Evolutionary conservation across 495 filamentous ascomycete genomes (phyloP).

Genomic region (Trichocladium uniseriatum): DNA sequence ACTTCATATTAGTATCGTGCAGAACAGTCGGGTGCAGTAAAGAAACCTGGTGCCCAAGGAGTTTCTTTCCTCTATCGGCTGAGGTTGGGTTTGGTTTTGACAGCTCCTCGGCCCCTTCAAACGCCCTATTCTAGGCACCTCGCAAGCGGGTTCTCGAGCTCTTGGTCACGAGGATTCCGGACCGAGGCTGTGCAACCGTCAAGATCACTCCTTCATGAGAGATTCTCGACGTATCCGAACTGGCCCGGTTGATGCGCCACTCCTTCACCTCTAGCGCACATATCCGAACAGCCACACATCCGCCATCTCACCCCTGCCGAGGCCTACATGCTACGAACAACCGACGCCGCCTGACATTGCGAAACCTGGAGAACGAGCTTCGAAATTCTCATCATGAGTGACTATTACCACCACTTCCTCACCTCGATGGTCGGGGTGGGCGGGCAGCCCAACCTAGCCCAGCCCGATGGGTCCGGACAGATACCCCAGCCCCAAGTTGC

Average conservation of each 20-base stretch:
- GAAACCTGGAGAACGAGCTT: background rate
- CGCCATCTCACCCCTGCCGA: background rate
- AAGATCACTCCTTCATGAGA: background rate
- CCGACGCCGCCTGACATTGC: background rate
- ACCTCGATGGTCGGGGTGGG: slow-evolving; percentile 38
- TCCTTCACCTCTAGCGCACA: background rate
- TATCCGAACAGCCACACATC: background rate
- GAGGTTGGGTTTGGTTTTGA: too few species aligned
- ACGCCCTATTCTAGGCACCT: too few species aligned
- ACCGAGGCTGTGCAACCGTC: background rate
- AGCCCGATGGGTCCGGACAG: slow-evolving; percentile 29
- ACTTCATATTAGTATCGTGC: too few species aligned
- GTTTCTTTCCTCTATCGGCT: too few species aligned
- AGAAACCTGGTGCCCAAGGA: too few species aligned
- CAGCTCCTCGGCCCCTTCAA: too few species aligned
- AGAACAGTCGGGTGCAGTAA: too few species aligned
- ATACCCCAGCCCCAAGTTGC: slow-evolving; percentile 26
- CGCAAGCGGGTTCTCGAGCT: too few species aligned
- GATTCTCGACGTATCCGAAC: background rate
- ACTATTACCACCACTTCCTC: slow-evolving; percentile 41
- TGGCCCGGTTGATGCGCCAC: background rate
- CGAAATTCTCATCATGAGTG: slow-evolving; percentile 30
- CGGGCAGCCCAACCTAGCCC: slow-evolving; percentile 25
- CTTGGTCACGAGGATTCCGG: background rate
- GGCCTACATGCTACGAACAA: background rate